These are phyloP conservation scores for Amanita pseudoporphyria DNA, from an alignment of 768 basidiomycete genomes.

Conservation along the genomic window DNA sequence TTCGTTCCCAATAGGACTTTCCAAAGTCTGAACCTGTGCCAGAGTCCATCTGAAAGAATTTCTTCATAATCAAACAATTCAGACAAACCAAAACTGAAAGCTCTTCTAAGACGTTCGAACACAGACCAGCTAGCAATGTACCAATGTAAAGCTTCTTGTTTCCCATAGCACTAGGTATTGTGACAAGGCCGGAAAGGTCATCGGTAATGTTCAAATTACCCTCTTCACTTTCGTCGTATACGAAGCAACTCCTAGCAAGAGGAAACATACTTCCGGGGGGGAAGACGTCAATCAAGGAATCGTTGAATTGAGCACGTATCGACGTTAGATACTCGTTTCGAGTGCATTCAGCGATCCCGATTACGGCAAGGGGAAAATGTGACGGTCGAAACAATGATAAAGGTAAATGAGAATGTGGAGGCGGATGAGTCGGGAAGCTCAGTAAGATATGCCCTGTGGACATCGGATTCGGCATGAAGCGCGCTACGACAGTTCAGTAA, in stretches of 20 bases:
- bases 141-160: slow-evolving; percentile 85
- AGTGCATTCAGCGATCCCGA: slow-evolving; percentile 75
- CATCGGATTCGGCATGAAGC: slow-evolving; percentile 72
- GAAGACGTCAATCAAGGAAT: slow-evolving; percentile 53
- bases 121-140: slow-evolving; percentile 81
- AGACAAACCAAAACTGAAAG: slow-evolving; percentile 72
- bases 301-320: slow-evolving; percentile 58
- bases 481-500: slow-evolving; percentile 32
- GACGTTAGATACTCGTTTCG: slow-evolving; percentile 37
- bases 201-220: slow-evolving; percentile 47
- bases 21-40: slow-evolving; percentile 61
- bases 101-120: slow-evolving; percentile 78
- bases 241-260: slow-evolving; percentile 73
- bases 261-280: slow-evolving; percentile 63
- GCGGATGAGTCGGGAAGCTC: slow-evolving; percentile 67
- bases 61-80: neutral
- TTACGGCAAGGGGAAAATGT: slow-evolving; percentile 77
- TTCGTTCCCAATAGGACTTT: slow-evolving; percentile 80
- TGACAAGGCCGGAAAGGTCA: slow-evolving; percentile 51
- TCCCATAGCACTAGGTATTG: slow-evolving; percentile 80
- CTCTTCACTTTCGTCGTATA: slow-evolving; percentile 69
- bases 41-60: slow-evolving; percentile 6
- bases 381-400: slow-evolving; percentile 71
- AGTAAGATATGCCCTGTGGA: slow-evolving; percentile 80
- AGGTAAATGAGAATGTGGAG: slow-evolving; percentile 53